Evolutionary conservation across 805 yeast species (phyloP).

Genomic region (Cephaloascus albidus): DNA sequence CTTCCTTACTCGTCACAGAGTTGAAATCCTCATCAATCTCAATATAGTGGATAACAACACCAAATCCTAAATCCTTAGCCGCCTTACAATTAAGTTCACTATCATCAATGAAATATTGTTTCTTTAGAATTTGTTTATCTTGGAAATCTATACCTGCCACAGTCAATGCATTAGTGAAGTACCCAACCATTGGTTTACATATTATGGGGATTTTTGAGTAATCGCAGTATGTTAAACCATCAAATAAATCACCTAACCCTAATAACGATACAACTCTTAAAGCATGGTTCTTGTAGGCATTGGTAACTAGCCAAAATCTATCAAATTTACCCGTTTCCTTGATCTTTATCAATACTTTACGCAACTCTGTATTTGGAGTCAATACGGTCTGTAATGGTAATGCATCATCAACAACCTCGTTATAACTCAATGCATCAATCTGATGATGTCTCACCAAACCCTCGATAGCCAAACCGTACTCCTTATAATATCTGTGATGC

Average conservation of each 20-base stretch:
- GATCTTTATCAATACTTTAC: constrained; percentile 41
- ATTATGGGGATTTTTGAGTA: constrained; percentile 59
- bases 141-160: constrained; percentile 46
- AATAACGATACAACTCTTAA: constrained; percentile 66
- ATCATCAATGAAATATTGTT: constrained; percentile 76
- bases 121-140: constrained; percentile 26
- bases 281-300: constrained; percentile 91
- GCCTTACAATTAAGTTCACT: constrained; percentile 71
- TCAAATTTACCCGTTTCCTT: constrained; percentile 42
- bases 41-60: constrained; percentile 60
- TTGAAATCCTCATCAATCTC: constrained; percentile 55
- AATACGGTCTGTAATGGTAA: constrained; percentile 78
- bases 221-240: constrained; percentile 91
- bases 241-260: constrained; percentile 89
- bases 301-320: constrained; percentile 85
- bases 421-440: constrained; percentile 84
- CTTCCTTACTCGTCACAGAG: constrained; percentile 15
- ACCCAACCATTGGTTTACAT: constrained; percentile 81
- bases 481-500: constrained; percentile 69
- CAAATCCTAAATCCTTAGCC: constrained; percentile 66
- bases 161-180: constrained; percentile 55
- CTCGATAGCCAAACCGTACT: constrained; percentile 89
- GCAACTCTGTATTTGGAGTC: constrained; percentile 45
- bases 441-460: constrained; percentile 67
- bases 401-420: constrained; percentile 84